Conservation (phyloP, 768 basidiomycete species). For the Podaxis mareebaensis region DNA sequence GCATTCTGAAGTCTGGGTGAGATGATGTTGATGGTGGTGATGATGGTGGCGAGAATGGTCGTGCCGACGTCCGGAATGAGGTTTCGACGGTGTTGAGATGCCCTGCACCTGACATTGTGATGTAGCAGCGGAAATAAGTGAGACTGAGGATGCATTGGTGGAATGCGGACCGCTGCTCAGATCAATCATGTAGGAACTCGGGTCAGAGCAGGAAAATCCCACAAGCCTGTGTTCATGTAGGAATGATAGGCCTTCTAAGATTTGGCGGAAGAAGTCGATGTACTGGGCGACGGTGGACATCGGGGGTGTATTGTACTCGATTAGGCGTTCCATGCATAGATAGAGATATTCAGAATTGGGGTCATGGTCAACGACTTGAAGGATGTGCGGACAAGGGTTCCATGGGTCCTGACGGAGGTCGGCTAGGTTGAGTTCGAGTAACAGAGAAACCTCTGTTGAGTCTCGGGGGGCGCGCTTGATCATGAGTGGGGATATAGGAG, state of each 20-base stretch:
- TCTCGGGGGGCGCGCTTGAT: conserved; percentile 37
- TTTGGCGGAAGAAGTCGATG: conserved; percentile 51
- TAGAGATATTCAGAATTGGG: conserved; percentile 31
- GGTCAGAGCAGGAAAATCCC: conserved; percentile 34
- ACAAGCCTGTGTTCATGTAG: conserved; percentile 47
- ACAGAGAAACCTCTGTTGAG: conserved; percentile 39
- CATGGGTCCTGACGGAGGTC: conserved; percentile 51
- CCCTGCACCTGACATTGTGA: neutral
- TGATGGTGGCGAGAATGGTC: neutral
- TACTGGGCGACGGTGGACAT: conserved; percentile 47
- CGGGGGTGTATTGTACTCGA: conserved; percentile 45
- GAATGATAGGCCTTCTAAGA: conserved; percentile 51
- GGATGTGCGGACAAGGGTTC: conserved; percentile 52
- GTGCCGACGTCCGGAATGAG: neutral
- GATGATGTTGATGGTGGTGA: conserved; percentile 17
- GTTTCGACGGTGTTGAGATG: neutral
- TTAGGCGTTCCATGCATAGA: conserved; percentile 46
- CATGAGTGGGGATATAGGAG: conserved; percentile 35
- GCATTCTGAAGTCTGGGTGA: conserved; percentile 7
- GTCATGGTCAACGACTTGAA: conserved; percentile 43
- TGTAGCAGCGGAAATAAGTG: neutral
- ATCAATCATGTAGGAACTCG: conserved; percentile 43
- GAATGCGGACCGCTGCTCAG: conserved; percentile 30
- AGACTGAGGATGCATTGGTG: conserved; percentile 5
- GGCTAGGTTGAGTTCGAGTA: conserved; percentile 44